Conservation (phyloP, 805 yeast species). For the Saccharomycopsis malanga region DNA sequence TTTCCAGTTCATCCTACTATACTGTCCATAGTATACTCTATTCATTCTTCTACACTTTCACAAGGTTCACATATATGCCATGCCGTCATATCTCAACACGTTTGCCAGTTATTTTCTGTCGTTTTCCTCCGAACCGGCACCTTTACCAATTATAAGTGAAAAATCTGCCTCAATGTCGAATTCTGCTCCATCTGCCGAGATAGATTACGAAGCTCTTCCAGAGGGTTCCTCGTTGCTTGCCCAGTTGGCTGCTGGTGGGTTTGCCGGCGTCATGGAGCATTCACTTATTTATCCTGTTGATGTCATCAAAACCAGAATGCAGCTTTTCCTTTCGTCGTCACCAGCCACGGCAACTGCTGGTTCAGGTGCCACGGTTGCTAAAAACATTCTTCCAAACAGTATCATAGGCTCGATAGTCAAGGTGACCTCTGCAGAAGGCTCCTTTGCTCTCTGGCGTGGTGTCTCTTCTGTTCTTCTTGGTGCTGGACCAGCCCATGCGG, state of each 20-base stretch:
- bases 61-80: too few relatives aligned
- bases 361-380: constrained; percentile 19
- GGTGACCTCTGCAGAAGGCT: constrained; percentile 82
- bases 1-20: too few relatives aligned
- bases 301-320: constrained; percentile 92
- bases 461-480: constrained; percentile 87
- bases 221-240: constrained; percentile 74
- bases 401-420: constrained; percentile 62
- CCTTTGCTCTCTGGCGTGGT: constrained; percentile 86
- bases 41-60: too few relatives aligned
- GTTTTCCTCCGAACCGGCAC: background rate
- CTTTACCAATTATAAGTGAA: background rate
- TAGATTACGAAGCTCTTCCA: constrained; percentile 88
- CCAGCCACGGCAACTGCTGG: constrained; percentile 23
- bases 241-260: constrained; percentile 88
- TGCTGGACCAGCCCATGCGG: constrained; percentile 98
- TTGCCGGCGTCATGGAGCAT: constrained; percentile 98
- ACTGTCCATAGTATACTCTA: too few relatives aligned
- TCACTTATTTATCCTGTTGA: constrained; percentile 95
- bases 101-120: background rate
- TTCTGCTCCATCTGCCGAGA: background rate
- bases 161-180: background rate
- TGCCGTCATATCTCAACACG: background rate
- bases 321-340: constrained; percentile 27
- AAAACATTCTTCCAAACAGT: constrained; percentile 26